These are phyloP conservation scores for Zygosaccharomyces sapae DNA, from an alignment of 1,139 yeast species.

Conservation along the genomic window DNA sequence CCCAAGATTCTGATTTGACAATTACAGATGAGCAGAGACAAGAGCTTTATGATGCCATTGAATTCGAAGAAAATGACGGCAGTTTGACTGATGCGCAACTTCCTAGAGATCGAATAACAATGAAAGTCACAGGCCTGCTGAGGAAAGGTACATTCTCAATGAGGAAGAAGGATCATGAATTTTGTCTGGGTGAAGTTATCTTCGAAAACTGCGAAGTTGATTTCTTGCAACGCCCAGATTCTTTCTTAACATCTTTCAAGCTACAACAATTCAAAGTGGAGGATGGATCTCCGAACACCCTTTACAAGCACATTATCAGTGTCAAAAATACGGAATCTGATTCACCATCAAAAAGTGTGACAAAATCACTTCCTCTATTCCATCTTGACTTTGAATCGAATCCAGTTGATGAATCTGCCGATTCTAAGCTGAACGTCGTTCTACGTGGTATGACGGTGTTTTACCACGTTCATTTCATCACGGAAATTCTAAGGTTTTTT, in stretches of 20 bases:
- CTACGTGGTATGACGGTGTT: constrained; percentile 84
- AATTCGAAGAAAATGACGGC: constrained; percentile 69
- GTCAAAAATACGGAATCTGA: constrained; percentile 51
- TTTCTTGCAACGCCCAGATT: constrained; percentile 73
- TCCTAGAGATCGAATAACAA: constrained; percentile 67
- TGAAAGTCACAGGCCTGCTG: constrained; percentile 64
- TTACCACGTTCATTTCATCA: constrained; percentile 77
- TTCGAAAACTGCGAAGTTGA: constrained; percentile 81
- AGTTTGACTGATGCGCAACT: constrained; percentile 53
- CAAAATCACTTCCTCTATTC: constrained; percentile 57
- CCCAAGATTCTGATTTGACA: constrained; percentile 36
- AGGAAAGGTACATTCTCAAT: constrained; percentile 75
- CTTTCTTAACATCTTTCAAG: constrained; percentile 66
- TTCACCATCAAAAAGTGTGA: constrained; percentile 23
- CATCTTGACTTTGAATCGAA: constrained; percentile 77
- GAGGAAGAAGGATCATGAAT: constrained; percentile 38
- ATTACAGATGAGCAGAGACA: constrained; percentile 67
- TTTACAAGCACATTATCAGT: constrained; percentile 84
- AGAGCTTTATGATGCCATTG: constrained; percentile 91
- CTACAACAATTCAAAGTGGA: constrained; percentile 78
- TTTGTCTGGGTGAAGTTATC: constrained; percentile 66
- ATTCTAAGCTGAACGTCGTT: constrained; percentile 67
- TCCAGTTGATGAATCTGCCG: constrained; percentile 81
- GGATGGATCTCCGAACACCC: constrained; percentile 72
- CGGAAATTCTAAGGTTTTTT: constrained; percentile 70